These are phyloP conservation scores for Sistotremastrum suecicum DNA, from an alignment of 768 basidiomycete genomes.

Conservation along the genomic window DNA sequence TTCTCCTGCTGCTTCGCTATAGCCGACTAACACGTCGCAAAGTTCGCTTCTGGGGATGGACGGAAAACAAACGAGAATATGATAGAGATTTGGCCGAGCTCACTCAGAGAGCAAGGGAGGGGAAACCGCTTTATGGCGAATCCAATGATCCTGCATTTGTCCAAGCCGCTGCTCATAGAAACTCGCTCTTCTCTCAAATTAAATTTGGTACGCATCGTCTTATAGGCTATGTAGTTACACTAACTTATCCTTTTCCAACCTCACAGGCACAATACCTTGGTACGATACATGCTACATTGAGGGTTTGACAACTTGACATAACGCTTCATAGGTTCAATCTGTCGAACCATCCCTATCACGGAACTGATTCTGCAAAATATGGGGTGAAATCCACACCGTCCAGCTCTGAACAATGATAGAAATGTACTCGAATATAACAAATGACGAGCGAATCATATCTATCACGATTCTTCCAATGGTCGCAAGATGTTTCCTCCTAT, in stretches of 20 bases:
- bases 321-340: constrained; percentile 69
- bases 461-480: too few species aligned
- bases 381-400: constrained; percentile 16
- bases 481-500: too few species aligned
- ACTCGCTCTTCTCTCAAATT: constrained; percentile 87
- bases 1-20: constrained; percentile 7
- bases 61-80: constrained; percentile 76
- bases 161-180: constrained; percentile 73
- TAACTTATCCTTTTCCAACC: constrained; percentile 7
- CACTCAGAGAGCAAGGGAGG: constrained; percentile 54
- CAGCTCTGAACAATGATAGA: too few species aligned
- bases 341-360: constrained; percentile 81
- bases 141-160: constrained; percentile 76
- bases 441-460: too few species aligned
- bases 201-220: constrained; percentile 59
- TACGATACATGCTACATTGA: constrained; percentile 15
- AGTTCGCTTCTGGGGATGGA: constrained; percentile 96
- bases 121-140: constrained; percentile 77
- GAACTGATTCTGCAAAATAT: constrained; percentile 76
- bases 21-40: neutral
- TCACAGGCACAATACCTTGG: constrained; percentile 62
- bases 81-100: constrained; percentile 68
- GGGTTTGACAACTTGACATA: constrained; percentile 3
- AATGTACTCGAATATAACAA: too few species aligned
- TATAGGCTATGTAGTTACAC: neutral